These are phyloP conservation scores for Mrakia gelida DNA, from an alignment of 768 basidiomycete species.

Conservation along the genomic window DNA sequence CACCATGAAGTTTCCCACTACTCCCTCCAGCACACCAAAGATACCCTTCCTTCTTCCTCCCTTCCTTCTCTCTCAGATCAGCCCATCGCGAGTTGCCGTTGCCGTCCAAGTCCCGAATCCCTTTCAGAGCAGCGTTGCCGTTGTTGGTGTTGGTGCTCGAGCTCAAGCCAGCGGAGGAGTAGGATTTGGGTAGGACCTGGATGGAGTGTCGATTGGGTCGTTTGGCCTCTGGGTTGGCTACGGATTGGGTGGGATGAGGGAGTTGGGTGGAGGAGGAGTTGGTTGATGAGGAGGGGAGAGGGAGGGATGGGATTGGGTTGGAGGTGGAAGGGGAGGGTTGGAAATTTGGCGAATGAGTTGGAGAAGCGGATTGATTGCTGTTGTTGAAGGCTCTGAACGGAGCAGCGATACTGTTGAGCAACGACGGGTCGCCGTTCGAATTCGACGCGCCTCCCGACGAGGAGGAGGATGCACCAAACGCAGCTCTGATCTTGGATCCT, in stretches of 20 bases:
- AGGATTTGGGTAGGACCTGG: conserved; percentile 27
- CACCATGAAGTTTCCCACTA: not conserved
- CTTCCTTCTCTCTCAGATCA: conserved; percentile 25
- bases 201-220: conserved; percentile 26
- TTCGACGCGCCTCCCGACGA: not conserved
- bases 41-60: conserved; percentile 31
- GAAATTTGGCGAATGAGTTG: not conserved
- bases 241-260: not conserved
- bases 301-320: not conserved
- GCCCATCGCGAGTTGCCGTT: not conserved
- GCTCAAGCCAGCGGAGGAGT: not conserved
- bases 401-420: not conserved
- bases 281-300: not conserved
- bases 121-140: conserved; percentile 1
- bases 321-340: not conserved
- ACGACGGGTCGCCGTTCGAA: not conserved
- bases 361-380: not conserved
- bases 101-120: conserved; percentile 17
- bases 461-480: conserved; percentile 13
- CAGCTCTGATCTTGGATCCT: conserved; percentile 27
- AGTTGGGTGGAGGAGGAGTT: not conserved
- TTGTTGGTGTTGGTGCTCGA: not conserved
- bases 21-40: conserved; percentile 28
- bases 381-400: conserved; percentile 11
- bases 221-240: conserved; percentile 11